Conservation (phyloP, 1,284 basidiomycete species). For the Wolfiporia cocos region DNA sequence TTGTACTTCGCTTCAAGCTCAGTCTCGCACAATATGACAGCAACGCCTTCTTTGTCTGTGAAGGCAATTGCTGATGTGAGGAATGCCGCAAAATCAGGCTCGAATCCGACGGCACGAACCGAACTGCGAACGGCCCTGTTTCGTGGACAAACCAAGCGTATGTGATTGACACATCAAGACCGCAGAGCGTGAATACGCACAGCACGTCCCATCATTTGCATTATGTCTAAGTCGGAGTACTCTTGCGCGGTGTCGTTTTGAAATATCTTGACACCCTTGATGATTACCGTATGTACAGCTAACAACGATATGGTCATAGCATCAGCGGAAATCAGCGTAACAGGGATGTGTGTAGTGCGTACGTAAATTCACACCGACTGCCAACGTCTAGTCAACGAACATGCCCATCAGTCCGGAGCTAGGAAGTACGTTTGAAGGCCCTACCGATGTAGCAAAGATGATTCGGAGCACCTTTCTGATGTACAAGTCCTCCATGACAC, state of each 20-base stretch:
- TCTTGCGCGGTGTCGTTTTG: conserved; percentile 60
- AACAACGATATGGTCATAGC: not conserved
- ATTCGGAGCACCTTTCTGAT: conserved; percentile 59
- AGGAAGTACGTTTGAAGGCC: too few relatives aligned
- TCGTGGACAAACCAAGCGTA: not conserved
- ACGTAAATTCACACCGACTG: conserved; percentile 88
- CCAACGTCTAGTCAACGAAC: conserved; percentile 69
- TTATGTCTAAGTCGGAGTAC: conserved; percentile 78
- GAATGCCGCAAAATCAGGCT: not conserved
- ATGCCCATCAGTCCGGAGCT: too few relatives aligned
- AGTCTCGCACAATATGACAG: conserved; percentile 75
- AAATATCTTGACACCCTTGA: conserved; percentile 76
- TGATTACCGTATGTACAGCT: conserved; percentile 79
- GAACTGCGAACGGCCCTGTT: conserved; percentile 88
- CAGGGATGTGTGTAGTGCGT: conserved; percentile 25
- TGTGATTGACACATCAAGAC: not conserved
- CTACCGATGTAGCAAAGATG: conserved; percentile 68
- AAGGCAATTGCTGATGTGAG: not conserved
- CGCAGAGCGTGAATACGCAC: conserved; percentile 34
- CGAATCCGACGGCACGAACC: conserved; percentile 36
- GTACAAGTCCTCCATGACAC: conserved; percentile 66
- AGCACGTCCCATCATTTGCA: conserved; percentile 84
- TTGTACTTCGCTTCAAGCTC: conserved; percentile 71
- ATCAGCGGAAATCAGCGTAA: not conserved
- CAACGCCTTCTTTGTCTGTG: conserved; percentile 70